Percentiles rank a stretch among this genome's conserved stretches.
Evolutionary conservation across 2,329 filamentous ascomycete species (phyloP).

Genomic region (Furcasterigmium sp.): DNA sequence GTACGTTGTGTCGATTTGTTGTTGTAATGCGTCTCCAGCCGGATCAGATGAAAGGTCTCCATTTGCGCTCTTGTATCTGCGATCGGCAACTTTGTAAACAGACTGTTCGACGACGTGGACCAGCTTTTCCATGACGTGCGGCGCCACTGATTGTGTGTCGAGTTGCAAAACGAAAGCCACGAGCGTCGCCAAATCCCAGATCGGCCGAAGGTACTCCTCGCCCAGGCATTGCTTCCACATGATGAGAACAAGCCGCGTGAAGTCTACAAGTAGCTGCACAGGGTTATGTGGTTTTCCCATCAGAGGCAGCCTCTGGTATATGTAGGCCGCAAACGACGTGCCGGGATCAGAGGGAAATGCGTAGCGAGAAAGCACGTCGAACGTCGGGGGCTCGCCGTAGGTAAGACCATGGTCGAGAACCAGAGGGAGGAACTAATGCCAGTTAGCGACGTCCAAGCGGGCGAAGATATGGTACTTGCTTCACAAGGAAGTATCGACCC

Average conservation of each 20-base stretch:
- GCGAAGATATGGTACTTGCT: slow-evolving; percentile 31
- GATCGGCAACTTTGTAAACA: slow-evolving; percentile 53
- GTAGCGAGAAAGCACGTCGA: slow-evolving; percentile 63
- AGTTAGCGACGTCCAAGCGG: background rate
- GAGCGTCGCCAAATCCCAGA: slow-evolving; percentile 61
- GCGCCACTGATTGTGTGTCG: slow-evolving; percentile 53
- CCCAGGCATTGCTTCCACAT: slow-evolving; percentile 65
- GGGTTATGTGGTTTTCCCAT: slow-evolving; percentile 44
- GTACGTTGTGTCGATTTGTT: slow-evolving; percentile 56
- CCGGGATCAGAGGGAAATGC: slow-evolving; percentile 58
- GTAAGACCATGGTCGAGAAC: slow-evolving; percentile 57
- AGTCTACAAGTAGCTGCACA: slow-evolving; percentile 55
- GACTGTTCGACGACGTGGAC: slow-evolving; percentile 53
- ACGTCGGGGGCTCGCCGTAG: slow-evolving; percentile 52
- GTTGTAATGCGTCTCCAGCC: slow-evolving; percentile 27
- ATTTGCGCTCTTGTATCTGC: slow-evolving; percentile 43
- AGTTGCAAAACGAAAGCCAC: slow-evolving; percentile 59
- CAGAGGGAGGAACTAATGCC: slow-evolving; percentile 50
- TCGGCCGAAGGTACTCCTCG: slow-evolving; percentile 57
- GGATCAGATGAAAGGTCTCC: slow-evolving; percentile 36
- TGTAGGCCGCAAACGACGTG: slow-evolving; percentile 59
- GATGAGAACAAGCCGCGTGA: slow-evolving; percentile 57
- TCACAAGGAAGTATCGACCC: slow-evolving; percentile 35
- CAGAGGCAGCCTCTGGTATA: slow-evolving; percentile 61
- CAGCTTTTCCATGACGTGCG: slow-evolving; percentile 53